phyloP scores from a whole-genome alignment of 2,329 filamentous ascomycete genomes.

The Microcyclosporella mali region DNA sequence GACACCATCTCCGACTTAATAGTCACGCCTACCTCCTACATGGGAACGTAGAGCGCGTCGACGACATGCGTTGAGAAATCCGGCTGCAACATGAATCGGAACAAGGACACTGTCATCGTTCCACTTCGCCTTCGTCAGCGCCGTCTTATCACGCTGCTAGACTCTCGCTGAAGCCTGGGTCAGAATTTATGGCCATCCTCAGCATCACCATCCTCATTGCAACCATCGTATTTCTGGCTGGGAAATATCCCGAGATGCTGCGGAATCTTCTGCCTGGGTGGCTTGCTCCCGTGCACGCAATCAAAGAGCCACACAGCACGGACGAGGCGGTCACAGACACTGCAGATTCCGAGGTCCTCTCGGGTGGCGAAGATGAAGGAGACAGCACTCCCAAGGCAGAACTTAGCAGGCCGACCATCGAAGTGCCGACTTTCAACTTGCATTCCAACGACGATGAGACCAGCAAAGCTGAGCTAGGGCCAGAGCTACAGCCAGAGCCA shows the following conservation, averaged over 20 bases:
- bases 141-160: conserved; percentile 8
- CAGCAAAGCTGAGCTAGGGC: conserved; percentile 27
- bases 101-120: not conserved
- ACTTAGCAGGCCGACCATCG: conserved; percentile 6
- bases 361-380: conserved; percentile 17
- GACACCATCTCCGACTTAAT: no score
- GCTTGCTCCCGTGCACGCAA: conserved; percentile 15
- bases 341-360: not conserved
- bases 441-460: conserved; percentile 30
- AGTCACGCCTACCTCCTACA: no score
- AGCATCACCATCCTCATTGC: conserved; percentile 35
- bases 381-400: conserved; percentile 30
- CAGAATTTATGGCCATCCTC: conserved; percentile 37
- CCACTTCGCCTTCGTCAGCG: conserved; percentile 1
- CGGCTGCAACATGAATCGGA: conserved; percentile 1
- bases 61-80: not conserved
- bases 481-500: no score
- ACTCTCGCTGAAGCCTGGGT: conserved; percentile 7
- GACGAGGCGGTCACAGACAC: not conserved
- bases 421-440: conserved; percentile 25
- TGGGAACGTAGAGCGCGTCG: no score
- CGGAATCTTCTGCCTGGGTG: conserved; percentile 29
- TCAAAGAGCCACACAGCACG: not conserved
- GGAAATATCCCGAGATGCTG: conserved; percentile 34
- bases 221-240: conserved; percentile 37